Conservation (phyloP, 352 stramenopile genomes). For the Phytophthora niederhauseri region DNA sequence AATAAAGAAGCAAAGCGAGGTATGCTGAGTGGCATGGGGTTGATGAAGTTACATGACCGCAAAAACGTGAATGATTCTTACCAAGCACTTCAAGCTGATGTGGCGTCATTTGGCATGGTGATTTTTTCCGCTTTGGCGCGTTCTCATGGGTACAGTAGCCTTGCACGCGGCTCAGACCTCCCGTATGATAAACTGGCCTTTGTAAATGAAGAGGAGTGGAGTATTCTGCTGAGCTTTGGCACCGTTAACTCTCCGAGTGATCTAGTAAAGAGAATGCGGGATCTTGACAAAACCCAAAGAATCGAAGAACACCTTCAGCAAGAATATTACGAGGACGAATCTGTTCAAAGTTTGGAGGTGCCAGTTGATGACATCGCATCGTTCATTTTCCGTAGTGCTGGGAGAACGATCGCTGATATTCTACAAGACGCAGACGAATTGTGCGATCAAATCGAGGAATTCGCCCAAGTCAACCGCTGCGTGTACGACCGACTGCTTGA, state of each 20-base stretch:
- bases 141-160: neutral
- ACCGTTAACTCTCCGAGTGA: neutral
- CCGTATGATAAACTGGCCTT: neutral
- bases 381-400: neutral
- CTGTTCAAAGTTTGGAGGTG: neutral
- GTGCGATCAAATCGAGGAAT: conserved; percentile 9
- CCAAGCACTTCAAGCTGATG: neutral
- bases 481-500: conserved; percentile 4
- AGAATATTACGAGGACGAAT: neutral
- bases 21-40: conserved; percentile 5
- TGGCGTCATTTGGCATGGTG: neutral
- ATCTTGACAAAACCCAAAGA: neutral
- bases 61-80: neutral
- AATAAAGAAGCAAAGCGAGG: neutral
- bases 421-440: conserved; percentile 2
- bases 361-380: neutral
- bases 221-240: conserved; percentile 11
- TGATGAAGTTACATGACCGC: neutral
- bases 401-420: neutral
- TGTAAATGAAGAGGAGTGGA: neutral
- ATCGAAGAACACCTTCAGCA: neutral
- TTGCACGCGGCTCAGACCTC: neutral
- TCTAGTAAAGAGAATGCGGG: neutral
- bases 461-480: neutral
- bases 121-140: neutral